Conservation (phyloP, 108 stramenopile species). For the Pseudonitzschia multistriata region DNA sequence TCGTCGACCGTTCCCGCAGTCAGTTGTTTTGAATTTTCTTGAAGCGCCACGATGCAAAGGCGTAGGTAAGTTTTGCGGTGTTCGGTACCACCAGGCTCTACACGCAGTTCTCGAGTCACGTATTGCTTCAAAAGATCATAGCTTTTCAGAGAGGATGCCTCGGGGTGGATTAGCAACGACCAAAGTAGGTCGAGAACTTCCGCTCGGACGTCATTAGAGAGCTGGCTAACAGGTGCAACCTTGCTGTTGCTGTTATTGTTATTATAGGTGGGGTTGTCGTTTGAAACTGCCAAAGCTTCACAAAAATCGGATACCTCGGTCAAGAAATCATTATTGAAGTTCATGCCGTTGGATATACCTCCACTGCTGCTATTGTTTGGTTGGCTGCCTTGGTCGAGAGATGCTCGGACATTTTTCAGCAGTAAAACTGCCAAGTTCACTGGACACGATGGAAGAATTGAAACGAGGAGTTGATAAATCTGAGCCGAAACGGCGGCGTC, state of each 20-base stretch:
- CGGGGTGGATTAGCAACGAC: constrained; percentile 79
- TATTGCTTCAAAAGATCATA: constrained; percentile 73
- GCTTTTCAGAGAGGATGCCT: constrained; percentile 64
- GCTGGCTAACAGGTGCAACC: constrained; percentile 18
- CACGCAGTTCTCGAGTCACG: constrained; percentile 57
- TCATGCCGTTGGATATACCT: not conserved
- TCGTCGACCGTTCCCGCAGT: constrained; percentile 49
- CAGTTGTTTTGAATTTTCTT: constrained; percentile 27
- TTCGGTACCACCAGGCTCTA: constrained; percentile 48
- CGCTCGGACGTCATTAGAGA: constrained; percentile 56
- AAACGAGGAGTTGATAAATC: constrained; percentile 76
- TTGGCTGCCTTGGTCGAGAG: constrained; percentile 33
- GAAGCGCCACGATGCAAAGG: constrained; percentile 45
- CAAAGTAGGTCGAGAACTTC: constrained; percentile 78
- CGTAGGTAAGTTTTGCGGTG: constrained; percentile 64
- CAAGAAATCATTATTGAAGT: constrained; percentile 24
- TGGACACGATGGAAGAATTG: constrained; percentile 77
- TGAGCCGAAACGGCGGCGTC: constrained; percentile 82
- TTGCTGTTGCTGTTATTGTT: constrained; percentile 24
- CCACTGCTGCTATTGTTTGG: constrained; percentile 47
- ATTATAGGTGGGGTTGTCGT: not conserved
- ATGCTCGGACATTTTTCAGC: constrained; percentile 58
- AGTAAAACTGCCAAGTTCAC: constrained; percentile 69
- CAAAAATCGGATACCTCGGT: constrained; percentile 83
- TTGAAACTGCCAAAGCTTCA: constrained; percentile 55